Evolutionary conservation across 306 rosid species (phyloP).

Genomic region (Medicago truncatula): MtrunA17r5.0-ANR NC_053044.1:35236001-35236500

Average conservation of each 20-base stretch:
- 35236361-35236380: slow-evolving; percentile 84
- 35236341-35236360: slow-evolving; percentile 59
- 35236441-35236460: slow-evolving; percentile 90
- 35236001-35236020: no score
- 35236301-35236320: slow-evolving; percentile 69
- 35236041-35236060: no score
- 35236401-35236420: slow-evolving; percentile 61
- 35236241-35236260: slow-evolving; percentile 13
- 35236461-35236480: slow-evolving; percentile 93
- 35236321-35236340: slow-evolving; percentile 47
- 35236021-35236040: no score
- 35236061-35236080: no score
- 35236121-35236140: no score
- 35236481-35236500: slow-evolving; percentile 91
- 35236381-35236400: slow-evolving; percentile 73
- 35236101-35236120: no score
- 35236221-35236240: slow-evolving; percentile 1
- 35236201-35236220: no score
- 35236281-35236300: slow-evolving; percentile 8
- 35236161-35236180: neutral
- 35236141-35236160: no score
- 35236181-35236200: neutral
- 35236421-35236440: slow-evolving; percentile 69
- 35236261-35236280: slow-evolving; percentile 1
- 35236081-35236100: no score